These are phyloP conservation scores for Tetradesmus obliquus DNA, from an alignment of 139 green algal genomes.

Conservation along the genomic window DNA sequence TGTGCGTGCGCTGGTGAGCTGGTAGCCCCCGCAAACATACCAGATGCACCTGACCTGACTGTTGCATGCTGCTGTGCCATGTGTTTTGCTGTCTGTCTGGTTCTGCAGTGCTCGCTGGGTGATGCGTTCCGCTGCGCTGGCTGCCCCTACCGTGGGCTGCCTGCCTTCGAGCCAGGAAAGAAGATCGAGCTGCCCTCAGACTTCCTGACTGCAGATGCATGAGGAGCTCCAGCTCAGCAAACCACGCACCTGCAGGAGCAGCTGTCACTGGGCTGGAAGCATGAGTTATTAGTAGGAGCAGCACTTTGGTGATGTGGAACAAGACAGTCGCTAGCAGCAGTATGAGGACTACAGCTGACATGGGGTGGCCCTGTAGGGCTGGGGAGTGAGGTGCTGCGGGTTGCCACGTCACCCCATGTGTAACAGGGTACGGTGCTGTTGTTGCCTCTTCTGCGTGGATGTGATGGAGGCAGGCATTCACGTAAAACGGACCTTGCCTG, in stretches of 20 bases:
- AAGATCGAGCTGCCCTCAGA: constrained; percentile 81
- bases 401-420: not conserved
- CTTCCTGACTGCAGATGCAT: constrained; percentile 81
- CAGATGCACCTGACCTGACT: not conserved
- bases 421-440: not conserved
- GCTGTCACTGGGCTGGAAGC: not conserved
- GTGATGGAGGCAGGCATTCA: not conserved
- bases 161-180: constrained; percentile 92
- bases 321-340: too few relatives aligned
- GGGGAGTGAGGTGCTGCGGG: not conserved
- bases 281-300: too few relatives aligned
- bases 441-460: not conserved
- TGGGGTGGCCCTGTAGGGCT: not conserved
- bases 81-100: not conserved
- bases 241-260: not conserved
- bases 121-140: constrained; percentile 96
- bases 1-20: too few relatives aligned
- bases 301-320: too few relatives aligned
- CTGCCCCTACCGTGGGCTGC: constrained; percentile 96
- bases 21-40: too few relatives aligned
- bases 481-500: not conserved
- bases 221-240: not conserved
- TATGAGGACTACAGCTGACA: not conserved
- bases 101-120: constrained; percentile 88
- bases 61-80: not conserved